Base-by-base conservation (phyloP, 2,329 filamentous ascomycete genomes). In the Colletotrichum musae region DNA sequence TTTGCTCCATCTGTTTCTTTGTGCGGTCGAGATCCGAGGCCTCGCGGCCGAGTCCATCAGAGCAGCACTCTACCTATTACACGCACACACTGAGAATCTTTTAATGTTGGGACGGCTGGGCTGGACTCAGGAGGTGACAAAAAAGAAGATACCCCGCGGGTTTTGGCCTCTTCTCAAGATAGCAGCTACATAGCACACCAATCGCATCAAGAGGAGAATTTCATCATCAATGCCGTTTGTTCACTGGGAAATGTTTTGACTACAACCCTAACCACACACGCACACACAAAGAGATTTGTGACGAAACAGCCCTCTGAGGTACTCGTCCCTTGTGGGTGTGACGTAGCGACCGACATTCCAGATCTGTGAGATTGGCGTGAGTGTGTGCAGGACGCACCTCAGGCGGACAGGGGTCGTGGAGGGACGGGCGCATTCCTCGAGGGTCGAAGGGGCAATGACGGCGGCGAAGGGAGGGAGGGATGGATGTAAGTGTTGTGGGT, bases 101-200 rank as follows among this genome's bases (percentile, higher is more conserved):
- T 47, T 58, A 41, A 36, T 60, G 24, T 58, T 32, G 54, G 62
- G 28, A 47, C 63, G 39, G 47, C 61, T 64, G 68, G 68, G 68
- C 68, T 71, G 64, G 64, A 65, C 70, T 69, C 64, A 51, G 63
- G 60, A 64, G 58, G 64, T 57, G 53, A 60, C 47, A 57, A 41
- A 41, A 36, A 60, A 64, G 62, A 68, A 68, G 68, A 72, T 72
- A 65, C 64, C 70, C 70, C 59, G 54, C 39, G 48, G 68, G 58
- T 56, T 68, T 71, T 45, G 58, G 53, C 68, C 58, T 70, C 45
- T 68, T 63, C 56, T n/a, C 43, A 52, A 43, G 51, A 66, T 65
- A 61, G 60, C 32, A 9, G 32, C 51, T 60, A 51, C 45, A 60
- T 51, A 61, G 69, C 69, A 45, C 57, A 45, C 57, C 65, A 45